Percentiles rank a stretch among this genome's conserved stretches.
Evolutionary conservation across 352 stramenopile species (phyloP).

Genomic region (Labyrinthula sp.): DNA sequence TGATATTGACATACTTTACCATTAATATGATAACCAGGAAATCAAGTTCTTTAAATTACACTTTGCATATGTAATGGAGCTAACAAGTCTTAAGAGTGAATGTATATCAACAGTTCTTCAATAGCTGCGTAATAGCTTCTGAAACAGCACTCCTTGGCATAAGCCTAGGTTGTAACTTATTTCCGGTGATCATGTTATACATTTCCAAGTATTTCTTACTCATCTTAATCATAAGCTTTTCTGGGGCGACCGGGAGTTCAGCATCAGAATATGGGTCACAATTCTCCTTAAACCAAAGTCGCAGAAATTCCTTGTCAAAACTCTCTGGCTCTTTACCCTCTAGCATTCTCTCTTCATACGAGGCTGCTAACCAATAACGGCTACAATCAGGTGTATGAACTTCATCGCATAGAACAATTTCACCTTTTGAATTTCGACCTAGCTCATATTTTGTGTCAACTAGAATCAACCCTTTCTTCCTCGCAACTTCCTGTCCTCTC

Average conservation of each 20-base stretch:
- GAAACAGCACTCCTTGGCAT: too few relatives aligned
- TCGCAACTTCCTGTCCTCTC: constrained; percentile 69
- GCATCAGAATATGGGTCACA: constrained; percentile 94
- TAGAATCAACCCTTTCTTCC: constrained; percentile 75
- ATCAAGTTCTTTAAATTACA: too few relatives aligned
- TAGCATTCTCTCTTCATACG: constrained; percentile 38
- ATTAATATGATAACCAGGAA: too few relatives aligned
- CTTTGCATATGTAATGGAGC: too few relatives aligned
- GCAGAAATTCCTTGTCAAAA: constrained; percentile 98
- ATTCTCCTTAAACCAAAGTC: constrained; percentile 86
- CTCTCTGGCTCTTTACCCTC: constrained; percentile 77
- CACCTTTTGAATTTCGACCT: constrained; percentile 52
- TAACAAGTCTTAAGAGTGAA: too few relatives aligned
- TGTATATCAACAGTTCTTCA: too few relatives aligned
- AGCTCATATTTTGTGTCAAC: constrained; percentile 96
- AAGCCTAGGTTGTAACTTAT: too few relatives aligned
- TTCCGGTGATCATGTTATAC: constrained; percentile 93
- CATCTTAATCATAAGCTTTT: constrained; percentile 82
- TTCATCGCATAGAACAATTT: constrained; percentile 92
- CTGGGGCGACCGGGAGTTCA: constrained; percentile 75
- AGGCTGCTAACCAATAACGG: constrained; percentile 54
- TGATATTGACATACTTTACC: too few relatives aligned
- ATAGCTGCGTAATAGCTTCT: too few relatives aligned
- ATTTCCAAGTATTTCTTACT: constrained; percentile 86
- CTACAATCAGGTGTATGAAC: constrained; percentile 96